Base-by-base conservation (phyloP, 2,329 filamentous ascomycete genomes). In the Neofusicoccum sp. region DNA sequence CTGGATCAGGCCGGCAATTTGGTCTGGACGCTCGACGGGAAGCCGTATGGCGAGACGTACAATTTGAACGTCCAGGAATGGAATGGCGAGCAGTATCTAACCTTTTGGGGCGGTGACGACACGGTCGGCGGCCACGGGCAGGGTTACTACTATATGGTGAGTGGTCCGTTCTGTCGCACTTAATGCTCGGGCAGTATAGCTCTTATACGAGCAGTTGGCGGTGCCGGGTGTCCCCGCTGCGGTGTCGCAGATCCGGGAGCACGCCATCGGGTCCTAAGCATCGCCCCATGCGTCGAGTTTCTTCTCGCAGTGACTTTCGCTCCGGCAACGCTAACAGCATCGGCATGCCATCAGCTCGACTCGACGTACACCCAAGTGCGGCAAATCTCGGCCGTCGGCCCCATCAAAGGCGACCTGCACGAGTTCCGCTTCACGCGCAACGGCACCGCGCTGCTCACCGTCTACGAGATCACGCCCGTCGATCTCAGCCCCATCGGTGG, bases 401-500 rank as follows among this genome's bases (percentile, higher is more conserved):
- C 71, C 12, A 59, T 65, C 39, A 56, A 63, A 49, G 69, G 66
- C 12, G 80, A 83, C 63, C 65, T 80, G 12, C 78, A 82, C 63
- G 80, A 82, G 62, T 81, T 81, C 43, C 72, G 69, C 12, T 77
- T 83, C 61, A 82, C 80, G 0, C 63, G 65, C 5, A 68, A 79
- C 11, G 75, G 75, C 28, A 81, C 80, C 1, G 78, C 78, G 1
- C 64, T 83, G 3, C 70, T 83, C 16, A 74, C 76, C 0, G 71
- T 78, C 14, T 81, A 81, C 59, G 72, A 77, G 22, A 64, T 75
- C 1, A 72, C 74, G 3, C 71, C 71, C 3, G 71, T 69, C 4
- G 76, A 83, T 64, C 72, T 83, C 6, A 71, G 69, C 8, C 66
- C 68, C 6, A 67, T 79, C 3, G 78, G 74, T 47, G 74, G 73